A percentile compares a stretch with the other conserved stretches of the same genome.
These are phyloP conservation scores for Pistacia atlantica DNA, from an alignment of 345 rosid species.

Conservation along the genomic window DNA sequence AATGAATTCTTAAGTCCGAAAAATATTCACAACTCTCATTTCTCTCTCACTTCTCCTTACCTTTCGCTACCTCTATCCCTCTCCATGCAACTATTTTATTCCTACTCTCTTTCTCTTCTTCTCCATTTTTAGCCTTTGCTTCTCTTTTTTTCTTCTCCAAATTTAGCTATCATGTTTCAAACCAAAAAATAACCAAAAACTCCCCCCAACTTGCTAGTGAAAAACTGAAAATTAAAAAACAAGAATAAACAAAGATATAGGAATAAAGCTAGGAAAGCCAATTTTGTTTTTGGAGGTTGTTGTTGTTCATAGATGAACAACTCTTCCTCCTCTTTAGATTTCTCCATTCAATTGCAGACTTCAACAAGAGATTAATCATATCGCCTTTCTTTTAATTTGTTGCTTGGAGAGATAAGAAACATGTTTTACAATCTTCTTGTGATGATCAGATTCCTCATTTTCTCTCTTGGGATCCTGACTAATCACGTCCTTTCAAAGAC, in stretches of 20 bases:
- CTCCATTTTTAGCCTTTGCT: slow-evolving; percentile 22
- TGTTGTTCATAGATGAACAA: slow-evolving; percentile 8
- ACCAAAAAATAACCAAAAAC: not conserved
- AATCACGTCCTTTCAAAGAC: slow-evolving; percentile 53
- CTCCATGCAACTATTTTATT: not conserved
- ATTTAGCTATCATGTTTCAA: slow-evolving; percentile 25
- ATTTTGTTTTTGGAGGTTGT: slow-evolving; percentile 8
- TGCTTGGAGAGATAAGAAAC: not conserved
- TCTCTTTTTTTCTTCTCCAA: slow-evolving; percentile 30
- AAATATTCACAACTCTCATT: slow-evolving; percentile 27
- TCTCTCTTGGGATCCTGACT: slow-evolving; percentile 38
- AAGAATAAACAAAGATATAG: not conserved
- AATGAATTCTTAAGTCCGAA: slow-evolving; percentile 12
- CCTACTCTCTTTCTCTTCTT: slow-evolving; percentile 6
- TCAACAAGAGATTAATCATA: slow-evolving; percentile 3
- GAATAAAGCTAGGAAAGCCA: not conserved
- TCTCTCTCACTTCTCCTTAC: slow-evolving; percentile 30
- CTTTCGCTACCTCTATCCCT: slow-evolving; percentile 22
- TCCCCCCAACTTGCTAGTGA: too few species aligned
- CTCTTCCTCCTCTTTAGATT: slow-evolving; percentile 2
- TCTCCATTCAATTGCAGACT: not conserved
- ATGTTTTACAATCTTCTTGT: slow-evolving; percentile 19
- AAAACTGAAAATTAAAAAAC: too few species aligned
- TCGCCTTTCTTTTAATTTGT: slow-evolving; percentile 14
- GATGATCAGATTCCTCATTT: slow-evolving; percentile 22